These are phyloP conservation scores for Podochytrium sp. DNA, from an alignment of 192 early-diverging fungal species.

Conservation along the genomic window DNA sequence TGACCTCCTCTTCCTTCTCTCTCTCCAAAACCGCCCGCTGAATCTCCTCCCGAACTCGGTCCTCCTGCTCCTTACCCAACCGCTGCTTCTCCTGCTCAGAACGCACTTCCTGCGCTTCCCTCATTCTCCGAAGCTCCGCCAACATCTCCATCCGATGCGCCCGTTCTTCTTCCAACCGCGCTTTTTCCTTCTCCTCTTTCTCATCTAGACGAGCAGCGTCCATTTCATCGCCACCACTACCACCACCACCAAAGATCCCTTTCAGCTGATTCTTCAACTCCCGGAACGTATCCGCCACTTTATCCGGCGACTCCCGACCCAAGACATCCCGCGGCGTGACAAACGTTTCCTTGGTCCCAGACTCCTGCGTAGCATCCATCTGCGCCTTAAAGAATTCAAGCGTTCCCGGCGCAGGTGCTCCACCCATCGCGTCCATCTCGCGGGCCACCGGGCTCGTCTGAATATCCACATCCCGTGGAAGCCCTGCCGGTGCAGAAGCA, in stretches of 20 bases:
- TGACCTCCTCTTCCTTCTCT: conserved; percentile 18
- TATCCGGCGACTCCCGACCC: background rate
- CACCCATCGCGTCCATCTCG: background rate
- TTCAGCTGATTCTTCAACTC: background rate
- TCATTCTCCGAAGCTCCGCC: conserved; percentile 8
- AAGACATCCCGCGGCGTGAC: background rate
- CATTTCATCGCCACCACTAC: background rate
- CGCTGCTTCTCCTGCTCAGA: conserved; percentile 5
- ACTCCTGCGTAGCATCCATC: no score
- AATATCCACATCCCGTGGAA: background rate
- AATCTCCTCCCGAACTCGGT: background rate
- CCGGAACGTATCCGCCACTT: background rate
- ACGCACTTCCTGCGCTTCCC: conserved; percentile 14
- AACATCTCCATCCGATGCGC: conserved; percentile 15
- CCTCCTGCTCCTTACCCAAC: background rate
- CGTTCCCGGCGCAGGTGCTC: background rate
- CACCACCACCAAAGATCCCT: background rate
- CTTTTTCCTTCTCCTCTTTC: background rate
- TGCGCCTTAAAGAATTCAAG: background rate
- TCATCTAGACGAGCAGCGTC: background rate
- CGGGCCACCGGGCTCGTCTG: background rate
- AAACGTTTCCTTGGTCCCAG: no score
- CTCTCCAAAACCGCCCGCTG: background rate
- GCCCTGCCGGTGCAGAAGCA: background rate
- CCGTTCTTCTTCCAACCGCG: conserved; percentile 15